phyloP scores from a whole-genome alignment of 352 stramenopile genomes.

The Globisporangium ultimum region DNA sequence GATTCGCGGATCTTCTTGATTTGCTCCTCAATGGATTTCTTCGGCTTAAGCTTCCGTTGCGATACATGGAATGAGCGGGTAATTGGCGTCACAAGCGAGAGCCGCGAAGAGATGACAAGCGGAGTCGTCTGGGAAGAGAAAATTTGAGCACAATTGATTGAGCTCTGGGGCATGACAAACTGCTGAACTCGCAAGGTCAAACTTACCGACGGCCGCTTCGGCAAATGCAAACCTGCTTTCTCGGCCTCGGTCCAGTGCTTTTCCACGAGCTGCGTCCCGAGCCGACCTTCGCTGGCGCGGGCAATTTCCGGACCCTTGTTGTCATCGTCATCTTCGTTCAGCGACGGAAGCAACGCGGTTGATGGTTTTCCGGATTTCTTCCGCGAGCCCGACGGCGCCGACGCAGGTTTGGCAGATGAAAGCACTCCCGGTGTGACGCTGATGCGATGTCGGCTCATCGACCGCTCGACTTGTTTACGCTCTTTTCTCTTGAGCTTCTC shows the following conservation, averaged over 20 bases:
- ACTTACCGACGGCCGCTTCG: conserved; percentile 29
- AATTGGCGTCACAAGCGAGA: conserved; percentile 32
- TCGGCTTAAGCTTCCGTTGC: conserved; percentile 21
- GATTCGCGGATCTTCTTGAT: conserved; percentile 59
- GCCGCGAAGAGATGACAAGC: conserved; percentile 15
- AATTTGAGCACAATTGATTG: too few species aligned
- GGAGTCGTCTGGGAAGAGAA: conserved; percentile 6
- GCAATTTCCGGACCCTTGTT: background rate
- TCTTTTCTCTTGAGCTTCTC: conserved; percentile 55
- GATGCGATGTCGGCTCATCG: conserved; percentile 49
- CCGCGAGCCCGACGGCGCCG: background rate
- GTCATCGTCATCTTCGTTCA: conserved; percentile 12
- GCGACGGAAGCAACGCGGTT: conserved; percentile 3
- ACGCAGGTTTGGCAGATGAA: background rate
- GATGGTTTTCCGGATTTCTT: background rate
- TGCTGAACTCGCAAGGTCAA: background rate
- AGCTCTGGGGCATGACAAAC: too few species aligned
- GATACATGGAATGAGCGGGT: conserved; percentile 50
- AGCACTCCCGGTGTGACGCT: conserved; percentile 23
- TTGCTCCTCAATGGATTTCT: conserved; percentile 30
- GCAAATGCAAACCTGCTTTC: conserved; percentile 24
- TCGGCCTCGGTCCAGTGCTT: conserved; percentile 57
- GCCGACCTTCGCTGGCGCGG: conserved; percentile 5
- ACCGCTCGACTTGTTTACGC: conserved; percentile 30
- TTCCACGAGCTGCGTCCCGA: conserved; percentile 47